Evolutionary conservation across 208 protist species (phyloP), one percentile per base, ranked within the genome.

Genomic region (Acanthamoeba healyi): DNA sequence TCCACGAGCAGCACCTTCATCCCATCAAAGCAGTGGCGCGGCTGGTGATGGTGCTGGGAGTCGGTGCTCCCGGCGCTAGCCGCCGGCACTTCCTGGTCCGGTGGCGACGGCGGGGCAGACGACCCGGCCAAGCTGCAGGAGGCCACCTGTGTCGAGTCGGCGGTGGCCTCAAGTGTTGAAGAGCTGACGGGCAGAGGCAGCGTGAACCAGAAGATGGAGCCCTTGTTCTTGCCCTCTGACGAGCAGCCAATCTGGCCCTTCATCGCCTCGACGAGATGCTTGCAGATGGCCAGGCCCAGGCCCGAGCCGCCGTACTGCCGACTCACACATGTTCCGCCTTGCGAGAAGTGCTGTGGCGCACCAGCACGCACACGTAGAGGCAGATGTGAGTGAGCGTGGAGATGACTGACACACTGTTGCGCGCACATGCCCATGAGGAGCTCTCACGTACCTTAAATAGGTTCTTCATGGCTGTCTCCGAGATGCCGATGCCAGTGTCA

Each of bases 401-500:
- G 22, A 61, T 12, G 54, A 22, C 22, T 61, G 54, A 61, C 15
- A 12, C 22, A 61, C 22, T 26, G 22, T 12, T 61, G 15, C 54
- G 54, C 54, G 12, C 12, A n/a, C n/a, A n/a, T n/a, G n/a, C n/a
- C n/a, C n/a, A n/a, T n/a, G n/a, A n/a, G n/a, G n/a, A n/a, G n/a
- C n/a, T n/a, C n/a, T n/a, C n/a, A n/a, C n/a, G n/a, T n/a, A 10
- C 70, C 70, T 88, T 88, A 42, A 96, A 96, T 0, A 96, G 72
- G 32, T 93, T 67, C 12, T 81, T 14, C 14, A 92, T 74, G 15
- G 77, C 87, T 29, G 65, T 38, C 0, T 94, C 63, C 3, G 95
- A 63, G 36, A 96, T 96, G 70, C 95, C 95, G 44, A 96, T 96
- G 70, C 95, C 95, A 19, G 89, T 95, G 54, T 96, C 95, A 61